Percentiles rank a stretch among this genome's conserved stretches.
Evolutionary conservation across 208 protist species (phyloP).

Genomic region (Naegleria fowleri): DNA sequence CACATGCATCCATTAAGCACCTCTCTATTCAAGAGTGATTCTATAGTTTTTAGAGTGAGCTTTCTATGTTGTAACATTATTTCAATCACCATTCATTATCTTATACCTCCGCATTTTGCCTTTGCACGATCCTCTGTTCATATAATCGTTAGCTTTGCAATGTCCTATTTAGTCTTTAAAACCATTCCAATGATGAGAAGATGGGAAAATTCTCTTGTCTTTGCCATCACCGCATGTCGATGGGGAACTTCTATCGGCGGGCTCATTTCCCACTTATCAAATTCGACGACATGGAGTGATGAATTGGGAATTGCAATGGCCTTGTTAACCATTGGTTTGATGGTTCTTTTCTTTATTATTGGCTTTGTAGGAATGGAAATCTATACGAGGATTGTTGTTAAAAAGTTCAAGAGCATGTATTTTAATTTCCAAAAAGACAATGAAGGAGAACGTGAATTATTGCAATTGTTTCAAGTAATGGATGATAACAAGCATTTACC

Average conservation of each 20-base stretch:
- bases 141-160: not conserved
- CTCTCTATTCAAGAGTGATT: not conserved
- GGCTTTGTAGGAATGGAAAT: not conserved
- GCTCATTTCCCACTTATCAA: not conserved
- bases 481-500: not conserved
- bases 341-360: not conserved
- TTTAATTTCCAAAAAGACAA: not conserved
- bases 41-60: not conserved
- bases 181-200: not conserved
- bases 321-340: not conserved
- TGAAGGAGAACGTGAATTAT: not conserved
- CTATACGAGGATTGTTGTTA: not conserved
- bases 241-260: not conserved
- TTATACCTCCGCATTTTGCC: not conserved
- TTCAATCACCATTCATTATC: not conserved
- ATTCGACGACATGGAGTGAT: not conserved
- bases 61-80: not conserved
- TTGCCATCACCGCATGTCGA: not conserved
- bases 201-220: not conserved
- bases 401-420: not conserved
- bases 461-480: not conserved
- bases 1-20: not conserved
- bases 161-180: not conserved
- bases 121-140: not conserved
- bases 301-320: not conserved